Base-by-base conservation (phyloP, 2,329 filamentous ascomycete species). In the Scytalidium sp. region DNA sequence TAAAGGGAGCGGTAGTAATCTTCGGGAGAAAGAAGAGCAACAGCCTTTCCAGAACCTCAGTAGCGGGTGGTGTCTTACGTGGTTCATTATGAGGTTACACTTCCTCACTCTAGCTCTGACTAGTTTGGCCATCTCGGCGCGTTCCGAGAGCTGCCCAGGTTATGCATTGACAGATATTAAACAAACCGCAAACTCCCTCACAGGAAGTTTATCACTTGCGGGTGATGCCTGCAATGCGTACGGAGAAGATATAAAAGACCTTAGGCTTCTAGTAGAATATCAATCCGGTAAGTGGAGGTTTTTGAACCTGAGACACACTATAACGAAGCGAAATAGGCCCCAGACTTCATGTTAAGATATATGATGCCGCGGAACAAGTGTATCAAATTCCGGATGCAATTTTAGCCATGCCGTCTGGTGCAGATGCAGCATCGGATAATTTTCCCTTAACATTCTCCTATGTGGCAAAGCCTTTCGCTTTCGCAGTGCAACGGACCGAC, bases 341-440 rank as follows among this genome's bases (percentile, higher is more conserved):
- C 19, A 83, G 87, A n/a, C 76, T 91, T 3, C 87, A 90, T 62
- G 83, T 91, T 61, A 79, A 87, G 60, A 88, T 91, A 49, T 81
- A 85, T 55, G 88, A 93, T 65, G 75, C 78, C 5, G 79, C 72
- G n/a, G 77, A 85, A 54, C 75, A 82, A 22, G 85, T 87, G 43
- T 93, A 88, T 60, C 87, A 92, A 64, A 80, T 93, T 1, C 87
- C 88, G 11, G 81, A 85, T 29, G 78, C 78, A 2, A 80, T 90
- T 21, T 71, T 92, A 19, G 76, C 84, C 58, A 29, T 60, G 2
- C 56, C 58, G 2, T 56, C 58, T 2, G 60, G 64, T 4, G 55
- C 60, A 10, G 57, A 63, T 11, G 45, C 3, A 44, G 56, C 3
- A 47, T n/a, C 40, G 9, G 54, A 54, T 13, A 60, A n/a, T 3